phyloP scores from a whole-genome alignment of 1,284 basidiomycete genomes.

The Cutaneotrichosporon mucoides region DNA sequence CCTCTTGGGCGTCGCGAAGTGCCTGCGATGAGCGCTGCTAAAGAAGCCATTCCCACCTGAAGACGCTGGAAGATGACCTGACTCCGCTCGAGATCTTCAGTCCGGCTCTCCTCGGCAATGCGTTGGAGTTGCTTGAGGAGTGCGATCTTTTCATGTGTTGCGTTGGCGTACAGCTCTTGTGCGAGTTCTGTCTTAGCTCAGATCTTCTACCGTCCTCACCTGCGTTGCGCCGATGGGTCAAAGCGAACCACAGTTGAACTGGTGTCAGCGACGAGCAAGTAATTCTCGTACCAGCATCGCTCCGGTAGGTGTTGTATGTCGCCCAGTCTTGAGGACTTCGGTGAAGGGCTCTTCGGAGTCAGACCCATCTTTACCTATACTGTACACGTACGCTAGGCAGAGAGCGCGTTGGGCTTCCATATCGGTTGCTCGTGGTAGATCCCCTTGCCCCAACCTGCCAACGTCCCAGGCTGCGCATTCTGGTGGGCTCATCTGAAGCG shows the following conservation, averaged over 20 bases:
- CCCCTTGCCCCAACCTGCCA: background rate
- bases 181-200: constrained; percentile 26
- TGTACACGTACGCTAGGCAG: constrained; percentile 33
- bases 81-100: too few relatives aligned
- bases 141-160: constrained; percentile 33
- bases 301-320: constrained; percentile 44
- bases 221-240: constrained; percentile 27
- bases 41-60: too few relatives aligned
- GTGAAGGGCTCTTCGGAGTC: constrained; percentile 38
- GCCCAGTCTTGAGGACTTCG: constrained; percentile 49
- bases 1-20: background rate
- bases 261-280: background rate
- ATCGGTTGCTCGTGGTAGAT: constrained; percentile 5
- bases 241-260: constrained; percentile 41
- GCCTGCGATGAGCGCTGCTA: too few relatives aligned
- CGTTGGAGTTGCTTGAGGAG: constrained; percentile 24
- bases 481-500: constrained; percentile 30
- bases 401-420: too few relatives aligned
- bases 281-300: constrained; percentile 37
- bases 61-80: too few relatives aligned
- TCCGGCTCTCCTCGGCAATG: constrained; percentile 3
- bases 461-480: constrained; percentile 39
- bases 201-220: constrained; percentile 17
- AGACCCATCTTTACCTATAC: background rate
- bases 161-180: constrained; percentile 28